These are phyloP conservation scores for Apiospora phragmitis DNA, from an alignment of 2,329 filamentous ascomycete species.

Conservation along the genomic window DNA sequence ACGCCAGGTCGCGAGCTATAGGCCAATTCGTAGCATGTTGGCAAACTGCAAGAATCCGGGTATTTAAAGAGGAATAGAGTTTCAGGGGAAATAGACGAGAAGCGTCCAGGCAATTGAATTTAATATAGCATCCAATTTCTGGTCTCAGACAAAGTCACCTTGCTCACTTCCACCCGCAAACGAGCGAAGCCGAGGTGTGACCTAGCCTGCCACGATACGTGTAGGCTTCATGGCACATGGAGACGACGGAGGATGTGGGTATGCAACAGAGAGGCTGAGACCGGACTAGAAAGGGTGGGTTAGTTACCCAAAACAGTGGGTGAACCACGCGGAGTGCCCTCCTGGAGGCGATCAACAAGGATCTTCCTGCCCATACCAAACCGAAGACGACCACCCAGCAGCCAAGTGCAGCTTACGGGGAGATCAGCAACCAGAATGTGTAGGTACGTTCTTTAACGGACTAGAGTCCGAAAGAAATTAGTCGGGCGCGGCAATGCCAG, in stretches of 20 bases:
- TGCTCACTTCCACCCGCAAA: not conserved
- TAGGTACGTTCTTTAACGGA: not conserved
- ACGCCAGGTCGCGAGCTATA: constrained; percentile 1
- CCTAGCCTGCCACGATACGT: not conserved
- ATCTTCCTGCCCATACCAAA: not conserved
- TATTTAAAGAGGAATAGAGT: not conserved
- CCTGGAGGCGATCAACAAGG: constrained; percentile 1
- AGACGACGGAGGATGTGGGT: not conserved
- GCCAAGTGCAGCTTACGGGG: not conserved
- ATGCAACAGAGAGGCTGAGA: not conserved
- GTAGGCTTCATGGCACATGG: constrained; percentile 7
- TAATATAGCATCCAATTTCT: not conserved
- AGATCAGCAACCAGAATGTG: not conserved
- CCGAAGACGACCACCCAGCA: not conserved
- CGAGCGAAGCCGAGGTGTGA: constrained; percentile 5
- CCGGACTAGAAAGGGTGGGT: constrained; percentile 1
- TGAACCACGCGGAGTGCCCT: not conserved
- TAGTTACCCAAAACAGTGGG: constrained; percentile 1
- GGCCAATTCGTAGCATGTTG: not conserved
- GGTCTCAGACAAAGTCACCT: not conserved
- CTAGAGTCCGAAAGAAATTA: not conserved
- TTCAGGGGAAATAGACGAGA: not conserved
- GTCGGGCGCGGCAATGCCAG: not conserved
- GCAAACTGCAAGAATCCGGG: not conserved
- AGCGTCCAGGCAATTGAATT: not conserved